A percentile compares a stretch with the other conserved stretches of the same genome.
Evolutionary conservation across 306 rosid species (phyloP).

Genomic region (Prunus persica): Prunus_persica_NCBIv2 NC_034014.1:20964501-20965000

Average conservation of each 20-base stretch:
- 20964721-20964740: constrained; percentile 40
- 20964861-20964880: constrained; percentile 71
- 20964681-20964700: constrained; percentile 47
- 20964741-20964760: constrained; percentile 49
- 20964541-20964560: constrained; percentile 39
- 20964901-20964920: constrained; percentile 84
- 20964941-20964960: constrained; percentile 96
- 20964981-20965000: constrained; percentile 94
- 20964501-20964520: not conserved
- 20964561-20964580: constrained; percentile 66
- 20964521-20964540: constrained; percentile 22
- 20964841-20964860: constrained; percentile 68
- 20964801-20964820: constrained; percentile 68
- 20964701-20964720: constrained; percentile 43
- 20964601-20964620: constrained; percentile 91
- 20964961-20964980: constrained; percentile 95
- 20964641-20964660: constrained; percentile 67
- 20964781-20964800: constrained; percentile 80
- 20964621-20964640: constrained; percentile 72
- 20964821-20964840: constrained; percentile 46
- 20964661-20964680: constrained; percentile 64
- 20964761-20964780: constrained; percentile 73
- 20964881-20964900: constrained; percentile 78
- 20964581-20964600: constrained; percentile 67
- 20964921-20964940: constrained; percentile 81